Percentiles rank a stretch among this genome's conserved stretches.
Conservation (phyloP, 2,329 filamentous ascomycete genomes). For the Aspergillus eucalypticola region DNA sequence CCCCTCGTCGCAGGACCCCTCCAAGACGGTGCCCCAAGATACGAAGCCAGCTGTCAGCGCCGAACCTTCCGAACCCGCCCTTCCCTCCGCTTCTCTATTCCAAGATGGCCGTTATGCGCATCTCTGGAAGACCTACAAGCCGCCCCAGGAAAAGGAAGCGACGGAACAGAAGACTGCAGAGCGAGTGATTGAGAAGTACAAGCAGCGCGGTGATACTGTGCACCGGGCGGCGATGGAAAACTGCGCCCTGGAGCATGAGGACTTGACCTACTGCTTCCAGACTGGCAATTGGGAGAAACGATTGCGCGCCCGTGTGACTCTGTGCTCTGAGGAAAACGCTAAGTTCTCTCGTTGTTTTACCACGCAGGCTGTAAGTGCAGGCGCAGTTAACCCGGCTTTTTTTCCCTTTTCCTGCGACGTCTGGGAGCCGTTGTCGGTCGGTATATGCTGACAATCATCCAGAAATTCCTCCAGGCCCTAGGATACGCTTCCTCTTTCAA, state of each 20-base stretch:
- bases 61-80: slow-evolving; percentile 34
- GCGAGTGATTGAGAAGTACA: slow-evolving; percentile 79
- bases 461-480: slow-evolving; percentile 86
- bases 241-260: slow-evolving; percentile 82
- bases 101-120: slow-evolving; percentile 76
- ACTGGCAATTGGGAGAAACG: slow-evolving; percentile 67
- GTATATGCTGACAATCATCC: slow-evolving; percentile 10
- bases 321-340: slow-evolving; percentile 77
- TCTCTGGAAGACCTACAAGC: slow-evolving; percentile 88
- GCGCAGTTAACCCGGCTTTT: not conserved
- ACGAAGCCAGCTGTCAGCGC: slow-evolving; percentile 19
- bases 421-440: not conserved
- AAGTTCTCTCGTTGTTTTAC: slow-evolving; percentile 84
- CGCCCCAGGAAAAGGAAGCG: slow-evolving; percentile 69
- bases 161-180: slow-evolving; percentile 76
- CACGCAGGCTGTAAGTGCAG: slow-evolving; percentile 70
- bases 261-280: slow-evolving; percentile 79
- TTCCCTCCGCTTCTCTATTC: slow-evolving; percentile 59
- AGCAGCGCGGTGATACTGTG: slow-evolving; percentile 75
- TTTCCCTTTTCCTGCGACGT: not conserved
- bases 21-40: slow-evolving; percentile 21
- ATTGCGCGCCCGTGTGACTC: slow-evolving; percentile 57
- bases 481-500: slow-evolving; percentile 76
- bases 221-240: slow-evolving; percentile 86
- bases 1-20: slow-evolving; percentile 22